A percentile compares a stretch with the other conserved stretches of the same genome.
These are phyloP conservation scores for Colletotrichum caudatum DNA, from an alignment of 2,329 filamentous ascomycete species.

Conservation along the genomic window DNA sequence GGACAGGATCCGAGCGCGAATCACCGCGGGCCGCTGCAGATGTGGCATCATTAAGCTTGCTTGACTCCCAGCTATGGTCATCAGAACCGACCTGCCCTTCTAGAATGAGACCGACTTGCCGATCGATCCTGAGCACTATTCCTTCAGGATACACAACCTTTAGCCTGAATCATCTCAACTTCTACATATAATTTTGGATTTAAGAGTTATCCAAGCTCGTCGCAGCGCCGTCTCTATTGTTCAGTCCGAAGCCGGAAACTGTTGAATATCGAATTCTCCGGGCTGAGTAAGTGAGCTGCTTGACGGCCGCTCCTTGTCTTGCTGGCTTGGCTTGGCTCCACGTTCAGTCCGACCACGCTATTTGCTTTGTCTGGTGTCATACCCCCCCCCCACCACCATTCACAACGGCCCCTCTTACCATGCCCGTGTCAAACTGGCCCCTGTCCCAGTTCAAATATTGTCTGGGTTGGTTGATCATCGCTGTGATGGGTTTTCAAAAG, in stretches of 20 bases:
- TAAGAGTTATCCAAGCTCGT: conserved; percentile 19
- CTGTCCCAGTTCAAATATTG: conserved; percentile 3
- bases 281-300: not conserved
- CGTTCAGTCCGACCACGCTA: not conserved
- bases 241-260: not conserved
- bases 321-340: not conserved
- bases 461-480: conserved; percentile 1
- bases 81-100: not conserved
- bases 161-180: conserved; percentile 32
- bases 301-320: not conserved
- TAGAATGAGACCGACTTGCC: conserved; percentile 2
- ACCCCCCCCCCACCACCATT: too few relatives aligned
- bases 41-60: conserved; percentile 36
- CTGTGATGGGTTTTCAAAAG: not conserved
- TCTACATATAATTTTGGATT: conserved; percentile 33
- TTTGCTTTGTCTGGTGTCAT: not conserved
- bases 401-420: not conserved
- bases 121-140: conserved; percentile 16
- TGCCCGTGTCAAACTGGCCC: conserved; percentile 21
- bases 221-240: conserved; percentile 16
- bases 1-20: conserved; percentile 16
- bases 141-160: not conserved
- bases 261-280: not conserved
- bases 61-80: conserved; percentile 14
- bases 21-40: conserved; percentile 25